Base-by-base conservation (phyloP, 2,329 filamentous ascomycete genomes). In the Talaromyces sp. region DNA sequence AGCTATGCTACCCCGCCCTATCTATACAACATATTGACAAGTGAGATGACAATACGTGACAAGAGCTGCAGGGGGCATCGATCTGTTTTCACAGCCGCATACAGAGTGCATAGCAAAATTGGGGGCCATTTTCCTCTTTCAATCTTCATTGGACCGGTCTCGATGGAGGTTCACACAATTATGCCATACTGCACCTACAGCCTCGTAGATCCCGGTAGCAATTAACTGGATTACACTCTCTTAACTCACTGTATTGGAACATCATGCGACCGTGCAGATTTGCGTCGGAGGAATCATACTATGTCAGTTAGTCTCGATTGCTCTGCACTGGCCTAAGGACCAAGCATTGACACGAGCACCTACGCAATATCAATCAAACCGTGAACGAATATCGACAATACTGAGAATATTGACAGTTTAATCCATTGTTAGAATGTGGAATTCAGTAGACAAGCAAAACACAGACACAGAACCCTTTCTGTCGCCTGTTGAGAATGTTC, bases 401-500 rank as follows among this genome's bases (percentile, higher is more conserved):
- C 14, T 8, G 11, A 24, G 14, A 24, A 24, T 46, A 13, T 14
- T 17, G 11, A 24, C 8, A 10, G 21, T 21, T 2, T 19, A 24
- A 46, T 11, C 19, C 1, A 4, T 1, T 11, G 19, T 46, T 4
- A 24, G 4, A 13, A 46, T 46, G 43, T 46, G 43, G 43, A 46
- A 24, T 6, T 11, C 9, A 46, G 10, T 46, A 13, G 43, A 46
- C 10, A 46, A 46, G n/a, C 9, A 24, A 11, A 14, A 24, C 9
- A 21, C 19, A 24, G 56, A 58, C 26, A 46, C 56, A 10, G 49
- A 52, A 5, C 56, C 56, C 17, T 53, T 58, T 21, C 32, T 58
- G 11, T 53, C 56, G 38, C 26, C 56, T 29, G 35, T 26, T 1
- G 35, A 53, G 11, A 26, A 24, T 11, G 9, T 24, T 46, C 3